Percentiles rank a stretch among this genome's conserved stretches.
These are phyloP conservation scores for Scheffersomyces titani DNA, from an alignment of 1,139 yeast species.

Conservation along the genomic window DNA sequence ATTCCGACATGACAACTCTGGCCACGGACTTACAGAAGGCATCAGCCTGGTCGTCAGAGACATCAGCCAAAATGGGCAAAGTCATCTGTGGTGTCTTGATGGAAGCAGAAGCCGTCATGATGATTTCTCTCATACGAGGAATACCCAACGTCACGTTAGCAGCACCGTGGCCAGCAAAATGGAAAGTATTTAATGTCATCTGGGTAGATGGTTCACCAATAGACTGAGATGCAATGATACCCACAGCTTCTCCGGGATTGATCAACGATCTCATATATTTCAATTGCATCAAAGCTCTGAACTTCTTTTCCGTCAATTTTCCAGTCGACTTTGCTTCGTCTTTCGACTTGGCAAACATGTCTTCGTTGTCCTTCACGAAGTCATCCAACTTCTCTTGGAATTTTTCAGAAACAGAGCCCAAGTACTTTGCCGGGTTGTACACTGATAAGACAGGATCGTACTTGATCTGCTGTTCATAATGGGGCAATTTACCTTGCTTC, in stretches of 20 bases:
- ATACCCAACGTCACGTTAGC: constrained; percentile 99
- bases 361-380: constrained; percentile 58
- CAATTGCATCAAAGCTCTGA: constrained; percentile 96
- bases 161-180: constrained; percentile 99
- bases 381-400: constrained; percentile 80
- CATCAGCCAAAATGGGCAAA: constrained; percentile 77
- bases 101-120: constrained; percentile 95
- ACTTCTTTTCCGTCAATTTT: constrained; percentile 77
- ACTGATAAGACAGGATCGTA: constrained; percentile 89
- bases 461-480: constrained; percentile 61
- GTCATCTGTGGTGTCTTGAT: constrained; percentile 99
- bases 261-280: constrained; percentile 96
- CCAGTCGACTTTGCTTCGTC: constrained; percentile 46
- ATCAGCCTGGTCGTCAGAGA: constrained; percentile 84
- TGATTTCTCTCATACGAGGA: constrained; percentile 99
- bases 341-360: constrained; percentile 55
- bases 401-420: constrained; percentile 91
- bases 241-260: constrained; percentile 97
- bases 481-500: constrained; percentile 65
- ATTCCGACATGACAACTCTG: constrained; percentile 81
- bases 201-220: constrained; percentile 99
- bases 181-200: constrained; percentile 99
- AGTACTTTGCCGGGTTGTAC: constrained; percentile 82
- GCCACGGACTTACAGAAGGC: constrained; percentile 92
- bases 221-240: constrained; percentile 97